Evolutionary conservation across 208 protist genomes (phyloP).

Genomic region (Polymyxa betae): DNA sequence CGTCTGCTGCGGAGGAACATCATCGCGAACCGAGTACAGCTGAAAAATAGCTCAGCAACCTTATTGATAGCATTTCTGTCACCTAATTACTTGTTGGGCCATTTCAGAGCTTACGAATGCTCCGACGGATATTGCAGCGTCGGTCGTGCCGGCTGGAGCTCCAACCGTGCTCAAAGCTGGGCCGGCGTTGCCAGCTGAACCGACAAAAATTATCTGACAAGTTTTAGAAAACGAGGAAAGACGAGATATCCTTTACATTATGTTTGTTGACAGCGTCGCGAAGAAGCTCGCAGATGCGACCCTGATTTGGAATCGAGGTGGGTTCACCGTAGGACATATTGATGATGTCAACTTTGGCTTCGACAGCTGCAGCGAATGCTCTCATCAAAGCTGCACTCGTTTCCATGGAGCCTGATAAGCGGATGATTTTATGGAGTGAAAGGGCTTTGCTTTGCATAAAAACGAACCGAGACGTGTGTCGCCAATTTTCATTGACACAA

Average conservation of each 20-base stretch:
- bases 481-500: slow-evolving; percentile 75
- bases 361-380: slow-evolving; percentile 62
- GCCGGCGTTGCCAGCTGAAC: slow-evolving; percentile 74
- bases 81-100: slow-evolving; percentile 11
- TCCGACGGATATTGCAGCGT: slow-evolving; percentile 68
- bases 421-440: neutral
- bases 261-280: slow-evolving; percentile 68
- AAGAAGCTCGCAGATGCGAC: slow-evolving; percentile 65
- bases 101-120: slow-evolving; percentile 66
- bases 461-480: slow-evolving; percentile 69
- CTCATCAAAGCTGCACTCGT: slow-evolving; percentile 68
- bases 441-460: neutral
- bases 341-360: slow-evolving; percentile 68
- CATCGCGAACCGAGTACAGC: slow-evolving; percentile 33
- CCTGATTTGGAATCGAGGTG: slow-evolving; percentile 60
- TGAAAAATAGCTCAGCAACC: slow-evolving; percentile 58
- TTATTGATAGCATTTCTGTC: neutral
- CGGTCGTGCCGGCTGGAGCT: slow-evolving; percentile 65
- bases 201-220: slow-evolving; percentile 67
- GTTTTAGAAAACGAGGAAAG: slow-evolving; percentile 19
- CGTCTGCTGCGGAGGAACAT: slow-evolving; percentile 64
- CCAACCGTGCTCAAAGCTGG: slow-evolving; percentile 70
- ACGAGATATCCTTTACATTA: slow-evolving; percentile 19
- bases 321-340: slow-evolving; percentile 76
- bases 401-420: slow-evolving; percentile 51